phyloP scores from a whole-genome alignment of 805 yeast genomes.

The Komagataella kurtzmanii region DNA sequence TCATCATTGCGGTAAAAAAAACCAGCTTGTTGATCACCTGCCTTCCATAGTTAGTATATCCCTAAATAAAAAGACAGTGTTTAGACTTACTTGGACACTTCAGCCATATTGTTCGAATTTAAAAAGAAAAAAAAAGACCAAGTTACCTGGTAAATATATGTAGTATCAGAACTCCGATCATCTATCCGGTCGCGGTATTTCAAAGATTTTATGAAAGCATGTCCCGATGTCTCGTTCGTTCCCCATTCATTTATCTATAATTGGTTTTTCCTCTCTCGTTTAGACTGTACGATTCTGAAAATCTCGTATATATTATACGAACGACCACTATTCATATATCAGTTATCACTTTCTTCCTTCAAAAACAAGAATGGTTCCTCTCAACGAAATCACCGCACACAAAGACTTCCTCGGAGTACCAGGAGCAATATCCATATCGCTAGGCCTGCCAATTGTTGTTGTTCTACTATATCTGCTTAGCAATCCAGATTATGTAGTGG shows the following conservation, averaged over 20 bases:
- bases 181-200: too few species aligned
- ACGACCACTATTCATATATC: neutral
- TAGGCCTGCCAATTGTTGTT: conserved; percentile 55
- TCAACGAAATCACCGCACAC: conserved; percentile 63
- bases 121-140: neutral
- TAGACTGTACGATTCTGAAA: conserved; percentile 6
- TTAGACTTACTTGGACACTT: conserved; percentile 20
- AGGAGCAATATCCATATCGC: conserved; percentile 58
- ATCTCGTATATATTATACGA: neutral
- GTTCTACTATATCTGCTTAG: conserved; percentile 44
- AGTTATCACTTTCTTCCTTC: too few species aligned
- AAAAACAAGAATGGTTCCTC: conserved; percentile 4
- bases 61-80: neutral
- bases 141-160: too few species aligned
- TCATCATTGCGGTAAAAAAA: conserved; percentile 69
- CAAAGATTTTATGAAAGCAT: too few species aligned
- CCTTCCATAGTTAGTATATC: conserved; percentile 16
- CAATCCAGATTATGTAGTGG: conserved; percentile 42
- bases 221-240: too few species aligned
- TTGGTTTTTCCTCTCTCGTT: neutral
- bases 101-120: conserved; percentile 15
- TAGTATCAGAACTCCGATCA: too few species aligned
- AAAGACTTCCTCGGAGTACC: conserved; percentile 67
- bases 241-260: neutral
- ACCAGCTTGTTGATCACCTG: conserved; percentile 55